Percentiles rank a stretch among this genome's conserved stretches.
Conservation (phyloP, 139 green algal species). For the Closterium sp. region DNA sequence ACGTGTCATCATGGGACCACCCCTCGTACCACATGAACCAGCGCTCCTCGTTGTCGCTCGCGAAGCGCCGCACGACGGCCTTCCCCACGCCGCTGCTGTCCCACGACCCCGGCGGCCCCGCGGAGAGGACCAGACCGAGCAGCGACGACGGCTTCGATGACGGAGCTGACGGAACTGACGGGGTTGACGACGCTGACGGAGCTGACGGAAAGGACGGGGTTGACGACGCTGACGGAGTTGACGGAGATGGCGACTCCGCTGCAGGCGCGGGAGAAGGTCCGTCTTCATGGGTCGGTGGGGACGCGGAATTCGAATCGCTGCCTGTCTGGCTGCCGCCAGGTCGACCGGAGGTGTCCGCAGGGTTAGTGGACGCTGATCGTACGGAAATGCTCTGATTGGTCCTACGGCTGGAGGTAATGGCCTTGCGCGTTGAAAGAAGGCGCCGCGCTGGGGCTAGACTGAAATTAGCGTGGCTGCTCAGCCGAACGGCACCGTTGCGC, state of each 20-base stretch:
- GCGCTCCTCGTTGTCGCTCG: conserved; percentile 24
- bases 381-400: neutral
- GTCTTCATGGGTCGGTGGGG: too few species aligned
- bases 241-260: too few species aligned
- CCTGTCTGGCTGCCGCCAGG: neutral
- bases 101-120: conserved; percentile 14
- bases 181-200: neutral
- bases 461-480: neutral
- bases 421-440: neutral
- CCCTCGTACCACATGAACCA: conserved; percentile 48
- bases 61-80: conserved; percentile 24
- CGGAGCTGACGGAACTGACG: neutral
- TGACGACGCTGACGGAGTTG: too few species aligned
- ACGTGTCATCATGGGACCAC: neutral
- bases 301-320: neutral
- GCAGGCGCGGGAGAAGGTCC: neutral
- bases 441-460: neutral
- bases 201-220: neutral
- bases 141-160: neutral
- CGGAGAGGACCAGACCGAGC: conserved; percentile 14
- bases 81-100: conserved; percentile 18
- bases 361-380: neutral
- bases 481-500: neutral
- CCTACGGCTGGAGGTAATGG: neutral
- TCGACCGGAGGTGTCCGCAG: neutral